phyloP scores from a whole-genome alignment of 805 yeast genomes.

The Vanderwaltozyma yarrowii region DNA sequence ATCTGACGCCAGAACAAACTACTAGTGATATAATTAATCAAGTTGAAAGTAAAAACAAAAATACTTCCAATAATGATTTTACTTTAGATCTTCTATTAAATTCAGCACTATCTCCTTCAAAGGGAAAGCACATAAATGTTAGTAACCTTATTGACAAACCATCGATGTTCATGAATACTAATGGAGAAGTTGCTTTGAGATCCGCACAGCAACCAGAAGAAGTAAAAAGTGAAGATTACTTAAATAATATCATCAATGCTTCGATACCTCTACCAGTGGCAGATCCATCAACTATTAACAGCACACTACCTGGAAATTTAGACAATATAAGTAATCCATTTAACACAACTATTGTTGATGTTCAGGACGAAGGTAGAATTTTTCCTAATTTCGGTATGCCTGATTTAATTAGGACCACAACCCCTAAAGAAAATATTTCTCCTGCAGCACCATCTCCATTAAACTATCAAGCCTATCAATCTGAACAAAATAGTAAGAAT shows the following conservation, averaged over 20 bases:
- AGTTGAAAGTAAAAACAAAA: too few relatives aligned
- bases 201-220: background rate
- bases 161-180: slow-evolving; percentile 12
- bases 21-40: too few relatives aligned
- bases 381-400: slow-evolving; percentile 4
- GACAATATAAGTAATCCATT: background rate
- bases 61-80: slow-evolving; percentile 3
- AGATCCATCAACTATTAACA: too few relatives aligned
- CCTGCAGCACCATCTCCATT: background rate
- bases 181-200: background rate
- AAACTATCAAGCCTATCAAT: background rate
- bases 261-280: background rate
- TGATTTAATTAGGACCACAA: background rate
- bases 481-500: background rate
- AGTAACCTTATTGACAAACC: slow-evolving; percentile 27
- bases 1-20: background rate
- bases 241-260: slow-evolving; percentile 12
- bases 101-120: background rate
- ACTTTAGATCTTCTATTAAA: slow-evolving; percentile 5
- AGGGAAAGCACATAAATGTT: slow-evolving; percentile 8
- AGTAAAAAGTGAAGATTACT: slow-evolving; percentile 11
- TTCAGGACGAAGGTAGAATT: background rate
- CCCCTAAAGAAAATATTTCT: background rate
- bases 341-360: background rate
- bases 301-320: too few relatives aligned